phyloP scores from a whole-genome alignment of 768 basidiomycete genomes.

The Tephrocybe sp. region DNA sequence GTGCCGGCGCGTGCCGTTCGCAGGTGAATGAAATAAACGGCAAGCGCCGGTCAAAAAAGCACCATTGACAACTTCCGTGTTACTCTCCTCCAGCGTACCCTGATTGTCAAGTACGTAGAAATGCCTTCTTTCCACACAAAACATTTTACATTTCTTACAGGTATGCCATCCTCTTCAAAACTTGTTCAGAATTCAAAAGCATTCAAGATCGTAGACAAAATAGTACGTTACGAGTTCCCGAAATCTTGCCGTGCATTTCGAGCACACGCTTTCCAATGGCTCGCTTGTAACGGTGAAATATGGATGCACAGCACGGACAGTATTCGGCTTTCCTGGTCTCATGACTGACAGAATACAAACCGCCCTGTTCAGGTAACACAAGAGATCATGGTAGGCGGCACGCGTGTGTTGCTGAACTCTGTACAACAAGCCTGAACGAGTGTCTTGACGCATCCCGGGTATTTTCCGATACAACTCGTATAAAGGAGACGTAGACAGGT shows the following conservation, averaged over 20 bases:
- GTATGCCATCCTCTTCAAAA: too few relatives aligned
- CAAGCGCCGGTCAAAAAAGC: too few relatives aligned
- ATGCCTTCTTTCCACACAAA: too few relatives aligned
- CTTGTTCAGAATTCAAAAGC: not conserved
- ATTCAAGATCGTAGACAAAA: not conserved
- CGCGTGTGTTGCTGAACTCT: not conserved
- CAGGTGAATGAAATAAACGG: too few relatives aligned
- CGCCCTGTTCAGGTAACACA: not conserved
- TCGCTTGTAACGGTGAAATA: not conserved
- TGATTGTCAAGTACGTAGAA: too few relatives aligned
- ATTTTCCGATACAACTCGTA: conserved; percentile 4
- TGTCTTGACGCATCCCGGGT: not conserved
- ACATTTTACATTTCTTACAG: too few relatives aligned
- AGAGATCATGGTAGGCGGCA: not conserved
- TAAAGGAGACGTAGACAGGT: conserved; percentile 6
- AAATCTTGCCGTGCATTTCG: conserved; percentile 1
- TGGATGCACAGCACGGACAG: not conserved
- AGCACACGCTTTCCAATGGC: not conserved
- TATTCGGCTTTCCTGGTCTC: conserved; percentile 4
- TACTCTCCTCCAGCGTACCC: too few relatives aligned
- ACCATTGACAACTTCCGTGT: too few relatives aligned
- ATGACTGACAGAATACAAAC: conserved; percentile 1
- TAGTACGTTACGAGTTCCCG: not conserved
- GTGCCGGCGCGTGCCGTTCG: too few relatives aligned
- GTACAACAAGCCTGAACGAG: not conserved